Percentiles rank a stretch among this genome's conserved stretches.
phyloP scores from a whole-genome alignment of 2,329 filamentous ascomycete species.

The Albophoma yamanashiensis region DNA sequence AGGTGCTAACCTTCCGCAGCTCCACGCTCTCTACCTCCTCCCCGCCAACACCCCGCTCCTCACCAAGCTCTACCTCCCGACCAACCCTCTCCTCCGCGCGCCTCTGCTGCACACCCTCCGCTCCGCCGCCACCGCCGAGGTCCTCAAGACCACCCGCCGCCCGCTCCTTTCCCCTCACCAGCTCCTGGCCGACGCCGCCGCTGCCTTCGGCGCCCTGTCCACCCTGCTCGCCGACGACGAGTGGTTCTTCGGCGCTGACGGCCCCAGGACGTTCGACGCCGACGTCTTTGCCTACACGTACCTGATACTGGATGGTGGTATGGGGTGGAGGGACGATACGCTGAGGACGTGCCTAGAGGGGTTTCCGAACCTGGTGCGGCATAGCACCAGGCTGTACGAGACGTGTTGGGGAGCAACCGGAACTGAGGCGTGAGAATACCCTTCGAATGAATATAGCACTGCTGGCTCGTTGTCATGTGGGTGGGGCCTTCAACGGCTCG shows the following conservation, averaged over 20 bases:
- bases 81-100: constrained; percentile 50
- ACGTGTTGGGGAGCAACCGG: constrained; percentile 14
- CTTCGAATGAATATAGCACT: background rate
- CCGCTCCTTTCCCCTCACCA: constrained; percentile 18
- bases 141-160: constrained; percentile 50
- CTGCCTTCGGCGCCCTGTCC: constrained; percentile 36
- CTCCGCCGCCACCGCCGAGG: constrained; percentile 61
- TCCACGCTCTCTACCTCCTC: constrained; percentile 74
- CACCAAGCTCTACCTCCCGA: constrained; percentile 60
- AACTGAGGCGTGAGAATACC: background rate
- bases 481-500: background rate
- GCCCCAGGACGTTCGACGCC: constrained; percentile 73
- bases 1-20: constrained; percentile 27
- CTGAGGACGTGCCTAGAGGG: constrained; percentile 45
- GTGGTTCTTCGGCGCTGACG: constrained; percentile 39
- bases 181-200: constrained; percentile 31
- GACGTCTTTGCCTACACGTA: constrained; percentile 84
- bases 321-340: constrained; percentile 54
- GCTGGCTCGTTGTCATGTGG: background rate
- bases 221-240: constrained; percentile 24
- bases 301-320: constrained; percentile 54
- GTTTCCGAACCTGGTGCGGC: constrained; percentile 49
- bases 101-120: constrained; percentile 57
- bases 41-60: constrained; percentile 59
- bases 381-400: constrained; percentile 23